Percentiles rank a stretch among this genome's conserved stretches.
Conservation (phyloP, 2,329 filamentous ascomycete genomes). For the Onygenales sp. region DNA sequence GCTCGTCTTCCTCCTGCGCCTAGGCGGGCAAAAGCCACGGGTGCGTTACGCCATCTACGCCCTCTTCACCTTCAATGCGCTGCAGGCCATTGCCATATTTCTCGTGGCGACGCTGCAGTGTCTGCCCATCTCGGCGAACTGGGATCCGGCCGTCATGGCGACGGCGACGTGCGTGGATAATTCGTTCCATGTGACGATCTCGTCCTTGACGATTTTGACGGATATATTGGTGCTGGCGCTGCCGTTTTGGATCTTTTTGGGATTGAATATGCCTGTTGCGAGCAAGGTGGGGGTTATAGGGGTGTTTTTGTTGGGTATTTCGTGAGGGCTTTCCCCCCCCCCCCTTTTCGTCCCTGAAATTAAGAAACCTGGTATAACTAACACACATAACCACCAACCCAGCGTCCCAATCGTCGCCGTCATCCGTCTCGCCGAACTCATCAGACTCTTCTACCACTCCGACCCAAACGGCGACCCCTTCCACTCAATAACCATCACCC, state of each 20-base stretch:
- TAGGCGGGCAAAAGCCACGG: background rate
- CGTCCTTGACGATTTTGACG: slow-evolving; percentile 33
- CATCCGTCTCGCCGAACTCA: background rate
- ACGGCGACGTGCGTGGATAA: slow-evolving; percentile 24
- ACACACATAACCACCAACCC: background rate
- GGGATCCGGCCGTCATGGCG: slow-evolving; percentile 16
- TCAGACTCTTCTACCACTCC: background rate
- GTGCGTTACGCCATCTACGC: background rate
- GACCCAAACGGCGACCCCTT: background rate
- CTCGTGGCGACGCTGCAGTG: slow-evolving; percentile 33
- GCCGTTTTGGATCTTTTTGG: slow-evolving; percentile 34
- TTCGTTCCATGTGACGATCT: slow-evolving; percentile 25
- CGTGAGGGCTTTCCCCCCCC: background rate
- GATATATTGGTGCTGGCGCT: slow-evolving; percentile 32
- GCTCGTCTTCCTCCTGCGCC: slow-evolving; percentile 2
- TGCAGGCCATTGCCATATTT: slow-evolving; percentile 29
- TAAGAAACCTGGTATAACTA: slow-evolving; percentile 11
- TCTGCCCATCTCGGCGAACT: slow-evolving; percentile 26
- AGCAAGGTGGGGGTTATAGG: background rate
- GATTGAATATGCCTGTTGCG: slow-evolving; percentile 16
- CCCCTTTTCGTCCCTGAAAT: background rate
- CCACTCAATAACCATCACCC: background rate
- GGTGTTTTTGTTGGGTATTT: background rate
- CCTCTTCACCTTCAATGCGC: slow-evolving; percentile 21
- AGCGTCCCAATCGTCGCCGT: background rate